These are phyloP conservation scores for Berberis vulgaris DNA, from an alignment of 164 flowering plant genomes.

Conservation along the genomic window DNA sequence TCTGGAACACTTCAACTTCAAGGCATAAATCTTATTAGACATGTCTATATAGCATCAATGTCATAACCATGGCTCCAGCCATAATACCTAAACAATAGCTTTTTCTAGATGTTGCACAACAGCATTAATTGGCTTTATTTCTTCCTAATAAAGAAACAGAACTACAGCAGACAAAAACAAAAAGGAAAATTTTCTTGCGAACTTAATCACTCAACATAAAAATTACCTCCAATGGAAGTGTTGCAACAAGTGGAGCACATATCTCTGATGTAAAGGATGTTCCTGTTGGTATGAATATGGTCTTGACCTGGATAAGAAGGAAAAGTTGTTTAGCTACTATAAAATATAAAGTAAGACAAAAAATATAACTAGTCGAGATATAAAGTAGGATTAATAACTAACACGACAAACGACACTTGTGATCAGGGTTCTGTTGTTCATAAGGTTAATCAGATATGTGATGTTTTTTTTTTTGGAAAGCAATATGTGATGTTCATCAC, in stretches of 20 bases:
- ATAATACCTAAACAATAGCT: too few species aligned
- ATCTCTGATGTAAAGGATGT: slow-evolving; percentile 47
- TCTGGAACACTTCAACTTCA: too few species aligned
- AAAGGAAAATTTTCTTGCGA: too few species aligned
- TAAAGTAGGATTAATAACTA: not conserved
- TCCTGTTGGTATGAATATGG: slow-evolving; percentile 68
- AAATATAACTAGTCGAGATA: not conserved
- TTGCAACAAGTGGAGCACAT: slow-evolving; percentile 79
- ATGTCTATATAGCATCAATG: too few species aligned
- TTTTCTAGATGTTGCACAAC: too few species aligned
- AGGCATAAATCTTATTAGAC: too few species aligned
- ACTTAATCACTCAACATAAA: not conserved
- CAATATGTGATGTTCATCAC: too few species aligned
- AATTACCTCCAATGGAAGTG: slow-evolving; percentile 86
- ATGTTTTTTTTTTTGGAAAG: too few species aligned
- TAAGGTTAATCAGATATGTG: too few species aligned
- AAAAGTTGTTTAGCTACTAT: not conserved
- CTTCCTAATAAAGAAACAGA: too few species aligned
- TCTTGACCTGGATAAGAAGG: slow-evolving; percentile 52
- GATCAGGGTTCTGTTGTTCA: not conserved
- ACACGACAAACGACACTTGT: not conserved
- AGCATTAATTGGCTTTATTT: not conserved
- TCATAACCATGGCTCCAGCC: too few species aligned
- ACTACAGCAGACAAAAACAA: too few species aligned
- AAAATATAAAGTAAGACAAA: not conserved